These are phyloP conservation scores for Chrysanthemum seticuspe DNA, from an alignment of 129 eudicot genomes.

Conservation along the genomic window DNA sequence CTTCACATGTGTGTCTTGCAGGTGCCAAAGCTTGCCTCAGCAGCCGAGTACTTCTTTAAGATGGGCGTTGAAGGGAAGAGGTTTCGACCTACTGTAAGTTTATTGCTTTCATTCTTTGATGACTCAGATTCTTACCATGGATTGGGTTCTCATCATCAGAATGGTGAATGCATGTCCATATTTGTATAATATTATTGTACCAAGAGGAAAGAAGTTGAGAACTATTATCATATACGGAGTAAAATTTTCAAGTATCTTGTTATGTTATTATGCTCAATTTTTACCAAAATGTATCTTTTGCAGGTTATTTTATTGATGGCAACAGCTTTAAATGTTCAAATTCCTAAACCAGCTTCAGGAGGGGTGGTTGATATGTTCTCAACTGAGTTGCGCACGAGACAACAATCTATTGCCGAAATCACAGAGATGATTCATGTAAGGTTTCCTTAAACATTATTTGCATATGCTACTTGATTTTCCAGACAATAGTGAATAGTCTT, in stretches of 20 bases:
- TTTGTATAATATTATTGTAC: too few species aligned
- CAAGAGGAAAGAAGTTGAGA: too few species aligned
- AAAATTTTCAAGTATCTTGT: background rate
- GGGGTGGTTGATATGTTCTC: conserved; percentile 49
- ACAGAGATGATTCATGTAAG: conserved; percentile 98
- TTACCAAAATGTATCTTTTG: conserved; percentile 13
- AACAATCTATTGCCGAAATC: conserved; percentile 87
- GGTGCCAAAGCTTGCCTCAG: conserved; percentile 98
- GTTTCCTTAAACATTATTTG: conserved; percentile 21
- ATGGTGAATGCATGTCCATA: too few species aligned
- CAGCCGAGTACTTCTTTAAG: conserved; percentile 93
- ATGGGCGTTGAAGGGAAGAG: conserved; percentile 94
- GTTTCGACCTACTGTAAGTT: conserved; percentile 85
- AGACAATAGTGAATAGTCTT: too few species aligned
- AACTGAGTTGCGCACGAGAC: conserved; percentile 70
- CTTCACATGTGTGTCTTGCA: conserved; percentile 25
- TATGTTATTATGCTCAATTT: conserved; percentile 7
- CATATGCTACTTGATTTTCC: background rate
- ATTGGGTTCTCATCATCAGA: too few species aligned
- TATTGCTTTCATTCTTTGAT: conserved; percentile 14
- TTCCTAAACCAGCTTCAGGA: conserved; percentile 42
- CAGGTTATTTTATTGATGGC: conserved; percentile 93
- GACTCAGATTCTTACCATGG: background rate
- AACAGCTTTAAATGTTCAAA: conserved; percentile 64
- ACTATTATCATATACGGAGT: too few species aligned